Evolutionary conservation across 208 protist species (phyloP).

Genomic region (Entamoeba moshkovskii): DNA sequence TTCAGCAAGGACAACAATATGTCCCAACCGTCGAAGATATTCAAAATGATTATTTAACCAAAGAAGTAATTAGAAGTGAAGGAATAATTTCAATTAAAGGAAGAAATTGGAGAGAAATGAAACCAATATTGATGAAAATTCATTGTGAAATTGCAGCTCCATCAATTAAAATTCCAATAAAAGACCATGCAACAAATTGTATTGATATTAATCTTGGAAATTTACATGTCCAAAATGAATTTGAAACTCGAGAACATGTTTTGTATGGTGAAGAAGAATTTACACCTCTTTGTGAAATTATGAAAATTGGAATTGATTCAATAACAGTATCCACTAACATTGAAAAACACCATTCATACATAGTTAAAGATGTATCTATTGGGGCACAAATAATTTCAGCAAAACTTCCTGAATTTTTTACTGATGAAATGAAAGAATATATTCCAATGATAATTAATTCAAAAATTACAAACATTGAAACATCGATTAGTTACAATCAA

Average conservation of each 20-base stretch:
- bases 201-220: background rate
- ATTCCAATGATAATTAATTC: background rate
- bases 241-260: background rate
- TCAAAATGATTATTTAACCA: background rate
- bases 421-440: background rate
- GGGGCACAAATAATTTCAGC: background rate
- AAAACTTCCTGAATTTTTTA: background rate
- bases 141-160: background rate
- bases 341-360: background rate
- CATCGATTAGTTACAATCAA: background rate
- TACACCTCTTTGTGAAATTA: background rate
- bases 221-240: background rate
- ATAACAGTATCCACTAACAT: background rate
- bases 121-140: background rate
- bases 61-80: background rate
- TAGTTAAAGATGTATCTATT: background rate
- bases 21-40: background rate
- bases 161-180: background rate
- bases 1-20: background rate
- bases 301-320: background rate
- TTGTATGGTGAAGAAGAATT: background rate
- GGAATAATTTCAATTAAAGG: background rate
- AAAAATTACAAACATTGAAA: background rate
- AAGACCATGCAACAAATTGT: background rate
- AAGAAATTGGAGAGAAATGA: background rate